These are phyloP conservation scores for Sarcocystis neurona DNA, from an alignment of 169 alveolate genomes.

Conservation along the genomic window DNA sequence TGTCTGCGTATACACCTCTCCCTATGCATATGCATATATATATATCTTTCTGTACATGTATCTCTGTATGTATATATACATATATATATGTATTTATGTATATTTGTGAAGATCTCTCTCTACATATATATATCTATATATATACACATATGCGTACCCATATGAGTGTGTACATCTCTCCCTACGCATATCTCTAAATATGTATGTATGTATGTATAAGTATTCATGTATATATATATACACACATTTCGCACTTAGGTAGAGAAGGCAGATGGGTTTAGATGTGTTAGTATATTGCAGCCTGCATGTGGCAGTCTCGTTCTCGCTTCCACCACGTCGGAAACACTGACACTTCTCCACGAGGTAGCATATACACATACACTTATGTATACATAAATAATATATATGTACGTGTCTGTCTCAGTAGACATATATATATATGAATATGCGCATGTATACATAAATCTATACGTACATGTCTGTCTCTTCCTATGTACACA, in stretches of 20 bases:
- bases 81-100: not conserved
- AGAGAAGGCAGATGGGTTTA: not conserved
- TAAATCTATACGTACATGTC: too few relatives aligned
- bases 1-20: not conserved
- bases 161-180: not conserved
- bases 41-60: not conserved
- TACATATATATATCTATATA: too few relatives aligned
- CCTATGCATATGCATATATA: not conserved
- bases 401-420: not conserved
- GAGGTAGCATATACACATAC: not conserved
- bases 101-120: not conserved
- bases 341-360: not conserved
- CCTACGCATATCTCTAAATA: not conserved
- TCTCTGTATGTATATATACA: not conserved
- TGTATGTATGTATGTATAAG: not conserved
- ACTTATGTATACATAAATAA: not conserved
- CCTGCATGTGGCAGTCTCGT: not conserved
- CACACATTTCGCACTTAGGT: not conserved
- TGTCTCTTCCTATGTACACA: too few relatives aligned
- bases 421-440: not conserved
- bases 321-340: not conserved
- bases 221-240: not conserved
- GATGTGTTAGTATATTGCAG: not conserved
- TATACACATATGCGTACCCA: not conserved
- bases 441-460: not conserved